Base-by-base conservation (phyloP, 1,139 yeast species). In the Kodamaea sp. region DNA sequence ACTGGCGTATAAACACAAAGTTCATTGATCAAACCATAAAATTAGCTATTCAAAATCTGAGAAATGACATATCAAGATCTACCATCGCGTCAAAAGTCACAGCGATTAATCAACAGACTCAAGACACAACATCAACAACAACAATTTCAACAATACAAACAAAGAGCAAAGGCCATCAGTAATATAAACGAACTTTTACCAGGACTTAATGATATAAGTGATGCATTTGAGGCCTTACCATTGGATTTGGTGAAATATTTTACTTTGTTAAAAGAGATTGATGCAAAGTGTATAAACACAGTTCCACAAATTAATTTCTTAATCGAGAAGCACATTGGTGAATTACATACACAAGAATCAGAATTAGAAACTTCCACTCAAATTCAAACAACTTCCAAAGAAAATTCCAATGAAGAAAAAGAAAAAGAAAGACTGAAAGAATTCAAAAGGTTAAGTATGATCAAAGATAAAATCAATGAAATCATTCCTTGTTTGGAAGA, bases 401-500 rank as follows among this genome's bases (percentile, higher is more conserved):
- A 15, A 15, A 15, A 15, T 15, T 15, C 20, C 4, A 15, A 15
- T 15, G 20, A 15, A 15, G 20, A 35, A 33, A 12, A 20, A 27
- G 37, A 23, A 10, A 15, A 15, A 15, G 20, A 15, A 15, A 15
- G 20, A 15, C 20, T 15, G 20, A 15, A 15, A 15, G 20, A 15
- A 15, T 32, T 46, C 22, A 49, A 49, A 27, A 52, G 61, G 20
- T 55, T 71, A 32, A 53, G 46, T 29, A 41, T 45, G n/a, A 75
- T 79, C 36, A 70, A 75, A 41, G 62, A 65, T 38, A 62, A 70
- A 40, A 65, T 82, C 43, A 78, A 75, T 49, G 96, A 86, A 44
- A 72, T 92, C 38, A 81, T 92, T 67, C 97, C 97, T 0, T 88
- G 96, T 49, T 67, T 92, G 43, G 98, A 92, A 57, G 97, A 92